phyloP scores from a whole-genome alignment of 306 rosid species.

The Acacia acuminata region DNA sequence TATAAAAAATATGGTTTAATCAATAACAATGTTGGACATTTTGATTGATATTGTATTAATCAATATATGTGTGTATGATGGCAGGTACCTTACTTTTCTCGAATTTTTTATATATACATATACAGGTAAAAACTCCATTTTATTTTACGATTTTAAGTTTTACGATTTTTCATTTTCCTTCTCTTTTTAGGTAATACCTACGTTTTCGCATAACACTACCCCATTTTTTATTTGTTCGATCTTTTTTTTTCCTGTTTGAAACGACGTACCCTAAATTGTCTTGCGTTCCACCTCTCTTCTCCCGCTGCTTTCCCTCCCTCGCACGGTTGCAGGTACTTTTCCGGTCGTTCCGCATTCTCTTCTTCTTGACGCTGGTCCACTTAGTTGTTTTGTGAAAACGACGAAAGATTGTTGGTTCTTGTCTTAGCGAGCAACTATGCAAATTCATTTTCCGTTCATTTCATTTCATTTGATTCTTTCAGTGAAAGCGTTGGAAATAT shows the following conservation, averaged over 20 bases:
- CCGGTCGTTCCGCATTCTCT: background rate
- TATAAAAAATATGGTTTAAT: too few relatives aligned
- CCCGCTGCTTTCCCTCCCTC: background rate
- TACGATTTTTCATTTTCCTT: too few relatives aligned
- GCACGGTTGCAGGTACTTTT: background rate
- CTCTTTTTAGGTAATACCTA: too few relatives aligned
- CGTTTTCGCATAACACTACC: too few relatives aligned
- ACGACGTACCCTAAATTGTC: background rate
- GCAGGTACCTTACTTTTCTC: too few relatives aligned
- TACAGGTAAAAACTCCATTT: too few relatives aligned
- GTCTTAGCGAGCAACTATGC: background rate
- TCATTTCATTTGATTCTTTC: background rate
- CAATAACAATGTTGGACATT: too few relatives aligned
- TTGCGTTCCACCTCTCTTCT: background rate
- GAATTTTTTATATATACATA: too few relatives aligned
- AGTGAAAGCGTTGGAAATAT: background rate
- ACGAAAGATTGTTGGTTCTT: background rate
- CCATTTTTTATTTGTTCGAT: too few relatives aligned
- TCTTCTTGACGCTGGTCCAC: background rate
- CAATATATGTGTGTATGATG: too few relatives aligned
- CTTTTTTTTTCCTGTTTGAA: background rate
- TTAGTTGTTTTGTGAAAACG: background rate
- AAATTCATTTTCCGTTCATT: background rate
- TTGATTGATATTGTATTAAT: too few relatives aligned
- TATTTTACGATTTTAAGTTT: too few relatives aligned